Base-by-base conservation (phyloP, 2,329 filamentous ascomycete genomes). In the Lasiodiplodia citricola region DNA sequence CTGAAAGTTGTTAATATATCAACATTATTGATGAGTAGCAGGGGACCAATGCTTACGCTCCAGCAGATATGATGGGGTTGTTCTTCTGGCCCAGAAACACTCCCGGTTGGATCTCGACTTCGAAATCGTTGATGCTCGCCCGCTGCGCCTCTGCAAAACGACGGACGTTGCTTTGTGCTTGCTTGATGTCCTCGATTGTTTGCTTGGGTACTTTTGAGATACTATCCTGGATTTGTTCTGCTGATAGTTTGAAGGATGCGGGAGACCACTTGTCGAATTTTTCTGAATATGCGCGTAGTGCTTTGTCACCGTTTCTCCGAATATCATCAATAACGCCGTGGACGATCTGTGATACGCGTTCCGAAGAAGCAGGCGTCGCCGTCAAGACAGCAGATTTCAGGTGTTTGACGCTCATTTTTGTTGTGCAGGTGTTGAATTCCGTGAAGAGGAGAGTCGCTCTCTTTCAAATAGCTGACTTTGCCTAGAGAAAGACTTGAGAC, bases 231-330 rank as follows among this genome's bases (percentile, higher is more conserved):
- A 66, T 57, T 21, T 86, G 78, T 1, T 71, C 71, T 2, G 75
- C 67, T 0, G 83, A 84, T 3, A 87, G 80, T 70, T 82, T 84
- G 78, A 86, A 87, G 0, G 79, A 81, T 0, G 73, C 44, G 0
- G 85, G 85, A 1, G 79, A 80, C 85, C 86, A 87, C 68, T 83
- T 83, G 73, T 87, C 85, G 68, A 87, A 87, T 70, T 85, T 84
- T 66, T 85, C 80, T 0, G 82, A 85, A 73, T 86, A 87, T 0
- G 71, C 73, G 2, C 83, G 77, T 4, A 87, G 84, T 0, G 85
- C 84, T 1, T 72, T 70, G 68, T 87, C 85, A 3, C 85, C 85
- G 25, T 84, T 79, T 4, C 69, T 67, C 0, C 82, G 79, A 69
- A 87, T 83, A 38, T 82, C 78, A 31, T 82, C 78, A 66, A 87